Conservation (phyloP, 2,329 filamentous ascomycete species). For the Aspergillus glaucus region DNA sequence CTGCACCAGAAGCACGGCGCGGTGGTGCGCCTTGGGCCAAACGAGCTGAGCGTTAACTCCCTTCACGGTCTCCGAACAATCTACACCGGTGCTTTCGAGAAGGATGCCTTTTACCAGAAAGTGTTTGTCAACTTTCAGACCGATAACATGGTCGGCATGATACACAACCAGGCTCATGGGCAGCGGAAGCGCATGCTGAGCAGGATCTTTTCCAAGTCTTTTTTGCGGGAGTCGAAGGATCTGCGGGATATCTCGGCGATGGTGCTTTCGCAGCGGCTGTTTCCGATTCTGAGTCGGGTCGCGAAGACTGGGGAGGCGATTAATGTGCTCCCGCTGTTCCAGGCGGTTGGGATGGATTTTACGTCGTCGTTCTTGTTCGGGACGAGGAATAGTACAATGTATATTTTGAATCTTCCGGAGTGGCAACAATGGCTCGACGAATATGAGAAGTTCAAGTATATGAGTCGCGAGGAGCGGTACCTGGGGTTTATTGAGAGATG, state of each 20-base stretch:
- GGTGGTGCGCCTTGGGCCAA: conserved; percentile 55
- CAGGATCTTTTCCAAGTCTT: conserved; percentile 69
- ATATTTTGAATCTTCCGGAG: conserved; percentile 48
- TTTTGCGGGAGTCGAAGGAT: conserved; percentile 52
- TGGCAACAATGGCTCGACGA: conserved; percentile 42
- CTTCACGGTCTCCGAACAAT: conserved; percentile 52
- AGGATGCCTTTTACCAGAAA: conserved; percentile 58
- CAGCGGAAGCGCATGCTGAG: conserved; percentile 65
- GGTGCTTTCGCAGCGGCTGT: conserved; percentile 53
- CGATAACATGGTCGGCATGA: conserved; percentile 61
- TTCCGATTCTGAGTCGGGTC: conserved; percentile 43
- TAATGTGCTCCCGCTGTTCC: conserved; percentile 57
- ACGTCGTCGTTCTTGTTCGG: conserved; percentile 66
- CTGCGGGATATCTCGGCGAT: conserved; percentile 47
- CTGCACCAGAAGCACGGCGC: conserved; percentile 52
- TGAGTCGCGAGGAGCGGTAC: conserved; percentile 48
- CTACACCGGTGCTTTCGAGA: conserved; percentile 64
- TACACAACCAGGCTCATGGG: conserved; percentile 54
- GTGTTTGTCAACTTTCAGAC: conserved; percentile 60
- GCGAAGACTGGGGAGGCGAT: conserved; percentile 14
- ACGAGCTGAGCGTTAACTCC: conserved; percentile 60
- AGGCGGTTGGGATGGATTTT: conserved; percentile 65
- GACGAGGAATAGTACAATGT: conserved; percentile 49
- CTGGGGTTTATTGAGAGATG: conserved; percentile 60
- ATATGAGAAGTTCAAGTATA: conserved; percentile 56